Conservation (phyloP, 495 filamentous ascomycete species). For the Glutinoglossum americanum region DNA sequence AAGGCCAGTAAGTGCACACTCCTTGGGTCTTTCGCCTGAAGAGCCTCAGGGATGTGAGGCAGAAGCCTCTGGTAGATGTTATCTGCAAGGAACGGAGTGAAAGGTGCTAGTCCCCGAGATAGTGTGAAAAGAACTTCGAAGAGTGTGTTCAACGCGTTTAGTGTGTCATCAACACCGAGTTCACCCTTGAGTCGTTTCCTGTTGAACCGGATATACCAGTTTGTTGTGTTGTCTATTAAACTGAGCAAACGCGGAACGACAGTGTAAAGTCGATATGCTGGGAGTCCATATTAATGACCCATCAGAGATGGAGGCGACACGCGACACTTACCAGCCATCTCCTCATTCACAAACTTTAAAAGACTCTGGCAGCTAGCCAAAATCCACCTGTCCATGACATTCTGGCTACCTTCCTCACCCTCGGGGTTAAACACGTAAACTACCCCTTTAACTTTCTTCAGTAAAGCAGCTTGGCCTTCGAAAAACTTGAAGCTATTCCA, state of each 20-base stretch:
- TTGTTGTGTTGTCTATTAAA: slow-evolving; percentile 87
- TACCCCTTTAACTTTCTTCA: slow-evolving; percentile 70
- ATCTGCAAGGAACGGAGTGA: slow-evolving; percentile 89
- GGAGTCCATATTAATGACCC: background rate
- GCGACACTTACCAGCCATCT: slow-evolving; percentile 51
- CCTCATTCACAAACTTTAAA: slow-evolving; percentile 78
- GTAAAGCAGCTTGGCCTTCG: slow-evolving; percentile 73
- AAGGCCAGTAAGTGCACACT: slow-evolving; percentile 86
- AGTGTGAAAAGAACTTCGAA: slow-evolving; percentile 90
- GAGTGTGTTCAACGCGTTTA: slow-evolving; percentile 84
- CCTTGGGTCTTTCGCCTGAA: slow-evolving; percentile 45
- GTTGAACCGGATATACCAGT: slow-evolving; percentile 99
- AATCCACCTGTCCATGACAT: slow-evolving; percentile 97
- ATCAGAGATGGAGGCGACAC: background rate
- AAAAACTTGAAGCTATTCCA: slow-evolving; percentile 99
- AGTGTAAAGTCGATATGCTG: slow-evolving; percentile 71
- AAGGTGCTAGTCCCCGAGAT: slow-evolving; percentile 69
- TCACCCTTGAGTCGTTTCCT: slow-evolving; percentile 88
- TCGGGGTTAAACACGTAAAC: slow-evolving; percentile 65
- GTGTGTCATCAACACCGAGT: slow-evolving; percentile 67
- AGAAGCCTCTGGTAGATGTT: slow-evolving; percentile 80
- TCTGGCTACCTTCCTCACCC: slow-evolving; percentile 53
- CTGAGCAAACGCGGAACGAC: slow-evolving; percentile 76
- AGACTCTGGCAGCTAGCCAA: slow-evolving; percentile 82
- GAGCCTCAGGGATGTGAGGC: slow-evolving; percentile 46